Base-by-base conservation (phyloP, 768 basidiomycete species). In the Rhizopogon vulgaris region DNA sequence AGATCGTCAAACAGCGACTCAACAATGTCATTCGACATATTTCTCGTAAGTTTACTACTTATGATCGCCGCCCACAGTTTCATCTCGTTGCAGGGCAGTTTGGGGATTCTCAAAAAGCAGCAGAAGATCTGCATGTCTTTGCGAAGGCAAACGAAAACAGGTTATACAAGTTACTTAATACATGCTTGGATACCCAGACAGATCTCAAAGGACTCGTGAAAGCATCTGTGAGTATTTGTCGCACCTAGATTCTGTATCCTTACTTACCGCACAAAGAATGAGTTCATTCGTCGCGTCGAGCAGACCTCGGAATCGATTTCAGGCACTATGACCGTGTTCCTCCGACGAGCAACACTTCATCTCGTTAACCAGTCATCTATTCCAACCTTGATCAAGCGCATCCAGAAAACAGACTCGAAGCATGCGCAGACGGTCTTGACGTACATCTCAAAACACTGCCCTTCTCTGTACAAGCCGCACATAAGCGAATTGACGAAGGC, bases 291-390 rank as follows among this genome's bases (percentile, higher is more conserved):
- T 24, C 81, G 91, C 28, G 60, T 93, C 12, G 89, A 92, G 47
- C 84, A 88, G 59, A 76, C 83, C 8, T 78, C 82, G 2, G 60
- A 87, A 0, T 69, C 77, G 15, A 72, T 85, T 25, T 64, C 80
- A 1, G 63, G 78, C 0, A 96, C 94, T 0, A 84, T 96, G 76
- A 69, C 76, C 1, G 71, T 71, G 38, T 68, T 97, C 57, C 69
- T 95, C 38, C 87, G 85, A 30, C 80, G 84, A 15, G 80, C 80
- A 4, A 81, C 78, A 45, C 79, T 87, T 46, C 80, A 84, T 43
- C 75, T 94, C 58, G 58, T 95, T 63, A 96, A 95, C 63, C 83
- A 86, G 47, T 92, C 94, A 0, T 88, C 87, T 1, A 78, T 98
- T 15, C 84, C 94, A 1, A 84, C 84, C 0, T 76, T 98, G 22